Evolutionary conservation across 2,329 filamentous ascomycete species (phyloP).

Genomic region (Hypomyces rosellus): DNA sequence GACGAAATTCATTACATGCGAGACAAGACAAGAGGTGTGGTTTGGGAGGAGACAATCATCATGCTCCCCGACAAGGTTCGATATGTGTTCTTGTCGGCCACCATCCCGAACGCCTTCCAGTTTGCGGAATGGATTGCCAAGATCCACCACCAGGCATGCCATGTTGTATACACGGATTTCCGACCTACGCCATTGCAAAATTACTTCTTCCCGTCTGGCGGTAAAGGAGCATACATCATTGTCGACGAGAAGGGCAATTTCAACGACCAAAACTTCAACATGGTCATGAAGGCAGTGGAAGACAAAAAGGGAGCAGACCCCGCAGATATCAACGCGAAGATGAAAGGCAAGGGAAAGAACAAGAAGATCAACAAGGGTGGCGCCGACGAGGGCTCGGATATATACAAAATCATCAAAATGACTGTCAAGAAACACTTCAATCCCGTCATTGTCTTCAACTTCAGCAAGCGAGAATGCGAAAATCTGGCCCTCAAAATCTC

Average conservation of each 20-base stretch:
- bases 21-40: constrained; percentile 88
- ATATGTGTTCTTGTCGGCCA: constrained; percentile 96
- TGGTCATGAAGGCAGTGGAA: constrained; percentile 85
- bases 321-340: constrained; percentile 69
- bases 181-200: constrained; percentile 93
- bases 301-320: constrained; percentile 82
- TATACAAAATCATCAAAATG: constrained; percentile 98
- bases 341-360: constrained; percentile 82
- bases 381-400: constrained; percentile 69
- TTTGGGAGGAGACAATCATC: constrained; percentile 99
- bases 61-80: constrained; percentile 95
- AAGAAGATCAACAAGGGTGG: constrained; percentile 89
- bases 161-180: constrained; percentile 99
- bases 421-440: constrained; percentile 97
- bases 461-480: constrained; percentile 97
- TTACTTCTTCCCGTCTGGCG: constrained; percentile 92
- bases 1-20: constrained; percentile 99
- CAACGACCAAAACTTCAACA: constrained; percentile 95
- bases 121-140: constrained; percentile 99
- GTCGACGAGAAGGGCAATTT: constrained; percentile 97
- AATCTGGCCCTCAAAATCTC: constrained; percentile 82
- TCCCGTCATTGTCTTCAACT: constrained; percentile 98
- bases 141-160: constrained; percentile 93
- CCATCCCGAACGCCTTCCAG: constrained; percentile 97
- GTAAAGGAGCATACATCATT: constrained; percentile 86